Percentiles rank a stretch among this genome's conserved stretches.
phyloP scores from a whole-genome alignment of 1,139 yeast genomes.

The Candida gigantensis region DNA sequence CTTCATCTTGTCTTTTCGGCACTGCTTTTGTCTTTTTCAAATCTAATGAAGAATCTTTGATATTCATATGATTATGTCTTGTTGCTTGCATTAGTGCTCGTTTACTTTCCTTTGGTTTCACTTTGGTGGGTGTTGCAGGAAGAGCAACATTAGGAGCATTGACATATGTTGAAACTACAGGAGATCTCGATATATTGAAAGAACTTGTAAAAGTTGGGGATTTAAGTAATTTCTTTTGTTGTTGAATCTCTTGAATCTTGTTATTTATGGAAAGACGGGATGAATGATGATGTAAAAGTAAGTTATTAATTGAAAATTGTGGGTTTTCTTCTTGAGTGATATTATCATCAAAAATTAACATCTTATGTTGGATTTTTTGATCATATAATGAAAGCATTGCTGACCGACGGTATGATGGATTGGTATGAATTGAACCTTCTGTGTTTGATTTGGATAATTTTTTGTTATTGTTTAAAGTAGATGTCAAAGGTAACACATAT shows the following conservation, averaged over 20 bases:
- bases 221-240: conserved; percentile 15
- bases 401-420: conserved; percentile 55
- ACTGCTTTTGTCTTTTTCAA: conserved; percentile 31
- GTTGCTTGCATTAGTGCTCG: conserved; percentile 9
- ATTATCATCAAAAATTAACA: conserved; percentile 36
- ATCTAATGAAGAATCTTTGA: conserved; percentile 45
- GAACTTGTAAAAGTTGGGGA: conserved; percentile 11
- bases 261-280: conserved; percentile 38
- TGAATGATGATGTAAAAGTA: conserved; percentile 43
- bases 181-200: conserved; percentile 6
- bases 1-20: conserved; percentile 2
- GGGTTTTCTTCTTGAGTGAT: conserved; percentile 35
- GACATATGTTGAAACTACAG: conserved; percentile 3
- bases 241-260: conserved; percentile 28
- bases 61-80: conserved; percentile 40
- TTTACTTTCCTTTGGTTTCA: not conserved
- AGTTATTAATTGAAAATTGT: conserved; percentile 41
- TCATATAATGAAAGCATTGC: conserved; percentile 58
- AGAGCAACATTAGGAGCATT: conserved; percentile 1
- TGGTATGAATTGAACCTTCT: conserved; percentile 44
- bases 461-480: conserved; percentile 22
- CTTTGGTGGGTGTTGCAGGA: conserved; percentile 8
- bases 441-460: conserved; percentile 36
- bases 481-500: conserved; percentile 30
- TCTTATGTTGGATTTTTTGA: conserved; percentile 35